Evolutionary conservation across 129 eudicot genomes (phyloP).

Genomic region (Flaveria brownii): DNA sequence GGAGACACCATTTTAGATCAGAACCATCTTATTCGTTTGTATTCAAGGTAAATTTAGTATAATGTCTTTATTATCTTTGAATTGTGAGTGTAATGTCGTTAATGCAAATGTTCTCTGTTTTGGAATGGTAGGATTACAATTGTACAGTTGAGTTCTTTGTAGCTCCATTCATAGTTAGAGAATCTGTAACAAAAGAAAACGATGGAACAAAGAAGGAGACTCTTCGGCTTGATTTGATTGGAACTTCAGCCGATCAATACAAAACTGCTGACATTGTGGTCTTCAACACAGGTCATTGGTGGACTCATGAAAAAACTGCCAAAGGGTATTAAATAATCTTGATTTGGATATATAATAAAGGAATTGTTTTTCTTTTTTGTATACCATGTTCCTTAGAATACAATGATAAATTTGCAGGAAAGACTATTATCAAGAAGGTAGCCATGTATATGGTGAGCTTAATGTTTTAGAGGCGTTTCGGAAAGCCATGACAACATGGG

Average conservation of each 20-base stretch:
- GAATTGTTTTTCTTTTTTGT: background rate
- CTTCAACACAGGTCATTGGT: constrained; percentile 68
- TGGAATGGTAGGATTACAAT: constrained; percentile 44
- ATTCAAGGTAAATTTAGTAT: constrained; percentile 30
- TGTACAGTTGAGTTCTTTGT: constrained; percentile 56
- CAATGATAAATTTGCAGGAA: constrained; percentile 37
- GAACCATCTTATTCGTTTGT: constrained; percentile 57
- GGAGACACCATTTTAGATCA: constrained; percentile 50
- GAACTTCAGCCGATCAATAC: constrained; percentile 49
- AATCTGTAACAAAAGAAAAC: constrained; percentile 44
- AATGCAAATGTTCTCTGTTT: background rate
- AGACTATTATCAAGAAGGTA: constrained; percentile 68
- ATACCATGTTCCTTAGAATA: constrained; percentile 7
- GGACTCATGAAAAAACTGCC: constrained; percentile 64
- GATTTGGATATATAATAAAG: background rate
- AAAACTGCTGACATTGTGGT: constrained; percentile 50
- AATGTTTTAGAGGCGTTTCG: constrained; percentile 52
- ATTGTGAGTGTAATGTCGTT: background rate
- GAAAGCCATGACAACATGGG: constrained; percentile 51
- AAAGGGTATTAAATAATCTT: constrained; percentile 43
- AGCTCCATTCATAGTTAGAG: constrained; percentile 57
- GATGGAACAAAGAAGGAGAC: constrained; percentile 49
- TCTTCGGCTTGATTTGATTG: constrained; percentile 57
- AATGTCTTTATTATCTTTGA: background rate
- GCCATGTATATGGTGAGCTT: constrained; percentile 51